Evolutionary conservation across 306 rosid species (phyloP).

Genomic region (Cyclanthera cordifolia): DNA sequence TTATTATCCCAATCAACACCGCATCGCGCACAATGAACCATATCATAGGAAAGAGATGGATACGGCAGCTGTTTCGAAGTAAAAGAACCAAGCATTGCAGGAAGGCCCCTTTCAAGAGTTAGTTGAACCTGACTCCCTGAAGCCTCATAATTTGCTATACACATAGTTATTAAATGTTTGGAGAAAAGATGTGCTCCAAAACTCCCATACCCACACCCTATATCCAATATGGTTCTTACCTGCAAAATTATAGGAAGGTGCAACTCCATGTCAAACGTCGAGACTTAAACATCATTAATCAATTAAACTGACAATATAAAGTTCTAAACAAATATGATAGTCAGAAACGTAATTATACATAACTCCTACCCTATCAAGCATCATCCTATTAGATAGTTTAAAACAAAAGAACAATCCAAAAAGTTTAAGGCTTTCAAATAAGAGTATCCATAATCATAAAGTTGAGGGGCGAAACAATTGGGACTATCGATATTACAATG

Average conservation of each 20-base stretch:
- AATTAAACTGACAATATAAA: neutral
- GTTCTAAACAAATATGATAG: neutral
- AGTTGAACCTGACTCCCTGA: slow-evolving; percentile 98
- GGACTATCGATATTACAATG: neutral
- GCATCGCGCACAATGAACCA: slow-evolving; percentile 96
- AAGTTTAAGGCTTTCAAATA: neutral
- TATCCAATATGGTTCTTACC: slow-evolving; percentile 88
- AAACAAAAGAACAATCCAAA: neutral
- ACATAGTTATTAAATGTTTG: slow-evolving; percentile 77
- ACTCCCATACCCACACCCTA: slow-evolving; percentile 97
- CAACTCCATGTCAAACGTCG: neutral
- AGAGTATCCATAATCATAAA: neutral
- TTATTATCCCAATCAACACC: slow-evolving; percentile 84
- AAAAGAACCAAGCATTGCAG: slow-evolving; percentile 92
- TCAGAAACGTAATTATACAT: neutral
- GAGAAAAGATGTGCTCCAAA: slow-evolving; percentile 96
- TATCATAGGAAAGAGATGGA: slow-evolving; percentile 95
- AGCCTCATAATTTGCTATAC: slow-evolving; percentile 94
- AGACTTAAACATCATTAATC: neutral
- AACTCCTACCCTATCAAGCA: neutral
- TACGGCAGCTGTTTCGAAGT: slow-evolving; percentile 76
- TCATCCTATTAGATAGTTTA: neutral
- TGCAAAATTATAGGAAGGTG: slow-evolving; percentile 26
- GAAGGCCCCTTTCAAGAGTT: slow-evolving; percentile 98
- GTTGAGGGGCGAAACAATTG: neutral